Evolutionary conservation across 2,329 filamentous ascomycete genomes (phyloP), one percentile per base, ranked within the genome.

Genomic region (Ceratocystis diversiconidia): DNA sequence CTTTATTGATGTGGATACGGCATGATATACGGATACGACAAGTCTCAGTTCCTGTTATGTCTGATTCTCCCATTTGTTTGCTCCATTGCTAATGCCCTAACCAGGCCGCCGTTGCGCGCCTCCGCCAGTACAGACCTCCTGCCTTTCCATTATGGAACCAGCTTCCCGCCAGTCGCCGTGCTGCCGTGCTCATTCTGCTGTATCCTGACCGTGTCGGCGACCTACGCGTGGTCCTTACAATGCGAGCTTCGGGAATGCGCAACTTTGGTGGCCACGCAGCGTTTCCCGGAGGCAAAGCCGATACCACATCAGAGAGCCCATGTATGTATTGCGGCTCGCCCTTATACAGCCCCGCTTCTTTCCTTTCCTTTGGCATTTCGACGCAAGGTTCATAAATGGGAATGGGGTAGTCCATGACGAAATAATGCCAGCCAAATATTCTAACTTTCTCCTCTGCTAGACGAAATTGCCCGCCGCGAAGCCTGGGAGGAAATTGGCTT

Each of bases 401-500:
- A 36, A 36, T 36, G 8, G 8, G 32, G 8, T 8, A 10, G 32
- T 36, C 32, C 8, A 36, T 36, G 32, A 3, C 32, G 8, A 50
- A 43, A 22, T 12, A 10, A 32, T 43, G 48, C 19, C 17, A 41
- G 36, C 36, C 36, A 15, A 41, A 32, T 36, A 43, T 46, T 46
- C 60, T 66, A 32, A 60, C 41, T 46, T n/a, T 5, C 17, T 4
- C 55, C 79, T 79, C 15, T 4, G 55, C 79, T 79, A 76, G 90
- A 90, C 74, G 82, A 92, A 72, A 95, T 92, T 63, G 91, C 92
- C 7, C 85, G 92, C 25, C 85, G 92, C 69, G 92, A 97, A 79
- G 92, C 92, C 0, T 88, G 83, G 74, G 92, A 97, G 74, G 92
- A 97, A 74, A 96, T 97, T 69, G 92, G 92, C 1, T 84, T 97